Evolutionary conservation across 768 basidiomycete species (phyloP), one percentile per base, ranked within the genome.

Genomic region (Polyporus arcularius): DNA sequence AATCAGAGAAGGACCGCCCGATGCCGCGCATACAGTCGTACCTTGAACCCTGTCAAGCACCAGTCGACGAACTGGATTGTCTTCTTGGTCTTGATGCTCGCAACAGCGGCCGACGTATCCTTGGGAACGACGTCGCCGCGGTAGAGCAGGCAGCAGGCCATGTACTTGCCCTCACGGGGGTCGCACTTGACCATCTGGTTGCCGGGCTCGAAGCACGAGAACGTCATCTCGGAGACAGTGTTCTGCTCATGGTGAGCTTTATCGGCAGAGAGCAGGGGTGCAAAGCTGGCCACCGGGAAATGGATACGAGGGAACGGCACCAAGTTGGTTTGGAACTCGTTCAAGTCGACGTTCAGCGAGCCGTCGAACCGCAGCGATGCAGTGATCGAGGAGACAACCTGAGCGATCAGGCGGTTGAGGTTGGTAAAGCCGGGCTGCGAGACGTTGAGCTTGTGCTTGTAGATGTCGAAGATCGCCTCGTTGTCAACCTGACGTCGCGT

Each of bases 381-480:
- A 26, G 96, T 98, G 76, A 98, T 87, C 55, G 95, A 96, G 9
- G 97, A 99, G 63, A 99, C 97, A 65, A 98, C 97, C 73, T 98
- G 97, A 14, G 97, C 96, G 71, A 98, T 98, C 67, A 99, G 80
- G 58, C 97, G 82, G 80, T 99, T 98, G 64, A 98, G 77, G 82
- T 99, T 98, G 70, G 83, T 81, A 81, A 96, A 94, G 70, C 93
- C 90, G 15, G 97, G 97, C 38, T 84, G 89, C 30, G 81, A 71
- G 66, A 98, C 90, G 66, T 85, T 86, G 59, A 98, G 82, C 74
- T 90, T 95, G 78, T 90, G 88, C 83, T 97, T 96, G 92, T 96
- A 98, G 73, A 98, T 98, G 73, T 98, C 96, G 77, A 96, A 98
- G 73, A 98, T 98, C 55, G 96, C 97, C 76, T 99, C 96, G 73